These are phyloP conservation scores for Sphaceloma murrayae DNA, from an alignment of 2,329 filamentous ascomycete species.

Conservation along the genomic window DNA sequence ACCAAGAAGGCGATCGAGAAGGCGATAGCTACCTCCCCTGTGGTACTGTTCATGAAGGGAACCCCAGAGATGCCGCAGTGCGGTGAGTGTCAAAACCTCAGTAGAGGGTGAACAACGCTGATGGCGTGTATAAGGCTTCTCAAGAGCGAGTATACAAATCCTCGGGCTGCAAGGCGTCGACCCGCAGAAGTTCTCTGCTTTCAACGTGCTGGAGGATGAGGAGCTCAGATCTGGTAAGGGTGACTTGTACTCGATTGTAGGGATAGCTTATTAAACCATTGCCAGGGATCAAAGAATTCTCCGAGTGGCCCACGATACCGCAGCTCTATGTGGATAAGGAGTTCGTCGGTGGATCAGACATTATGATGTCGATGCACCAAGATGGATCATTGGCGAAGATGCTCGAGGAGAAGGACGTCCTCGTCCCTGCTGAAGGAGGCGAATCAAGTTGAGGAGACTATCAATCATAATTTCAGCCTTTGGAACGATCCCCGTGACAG, in stretches of 20 bases:
- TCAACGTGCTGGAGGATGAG: slow-evolving; percentile 89
- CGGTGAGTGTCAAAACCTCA: too few species aligned
- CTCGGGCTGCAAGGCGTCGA: slow-evolving; percentile 90
- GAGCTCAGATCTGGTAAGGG: slow-evolving; percentile 67
- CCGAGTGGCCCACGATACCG: slow-evolving; percentile 97
- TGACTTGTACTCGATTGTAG: not conserved
- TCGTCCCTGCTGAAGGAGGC: slow-evolving; percentile 50
- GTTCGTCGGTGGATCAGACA: slow-evolving; percentile 96
- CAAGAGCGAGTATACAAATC: slow-evolving; percentile 87
- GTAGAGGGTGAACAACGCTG: too few species aligned
- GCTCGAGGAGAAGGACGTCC: slow-evolving; percentile 82
- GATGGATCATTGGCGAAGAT: slow-evolving; percentile 87
- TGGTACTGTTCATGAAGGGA: slow-evolving; percentile 99
- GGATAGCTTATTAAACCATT: not conserved
- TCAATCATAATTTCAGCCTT: too few species aligned
- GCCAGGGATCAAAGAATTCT: slow-evolving; percentile 94
- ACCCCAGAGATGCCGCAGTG: slow-evolving; percentile 94
- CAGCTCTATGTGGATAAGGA: slow-evolving; percentile 94
- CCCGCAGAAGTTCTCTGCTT: slow-evolving; percentile 91
- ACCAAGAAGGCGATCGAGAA: slow-evolving; percentile 80
- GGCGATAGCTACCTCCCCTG: slow-evolving; percentile 75
- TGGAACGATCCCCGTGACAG: too few species aligned
- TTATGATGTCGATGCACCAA: slow-evolving; percentile 93
- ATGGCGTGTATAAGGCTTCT: too few species aligned
- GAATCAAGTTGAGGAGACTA: slow-evolving; percentile 10